Percentiles rank a stretch among this genome's conserved stretches.
Conservation (phyloP, 1,284 basidiomycete genomes). For the Ceratobasidium sp. region DNA sequence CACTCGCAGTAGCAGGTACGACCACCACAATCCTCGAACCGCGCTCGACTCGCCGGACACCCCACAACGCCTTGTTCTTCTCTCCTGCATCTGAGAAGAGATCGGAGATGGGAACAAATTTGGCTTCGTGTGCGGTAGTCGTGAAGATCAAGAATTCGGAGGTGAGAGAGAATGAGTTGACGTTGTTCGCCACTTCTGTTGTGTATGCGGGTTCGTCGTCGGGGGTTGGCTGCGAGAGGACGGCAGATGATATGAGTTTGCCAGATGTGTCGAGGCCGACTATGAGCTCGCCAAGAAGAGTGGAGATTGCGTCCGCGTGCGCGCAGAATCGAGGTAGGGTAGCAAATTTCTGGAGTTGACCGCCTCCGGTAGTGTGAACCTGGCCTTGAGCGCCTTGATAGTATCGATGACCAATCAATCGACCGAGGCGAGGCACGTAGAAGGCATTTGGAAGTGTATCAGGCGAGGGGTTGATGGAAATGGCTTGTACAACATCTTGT, state of each 20-base stretch:
- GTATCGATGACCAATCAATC: constrained; percentile 14
- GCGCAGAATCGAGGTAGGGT: constrained; percentile 71
- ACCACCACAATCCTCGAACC: constrained; percentile 87
- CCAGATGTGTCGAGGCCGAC: constrained; percentile 75
- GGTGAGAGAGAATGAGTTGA: constrained; percentile 84
- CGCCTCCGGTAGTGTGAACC: not conserved
- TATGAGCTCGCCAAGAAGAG: constrained; percentile 55
- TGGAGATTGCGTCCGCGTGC: constrained; percentile 54
- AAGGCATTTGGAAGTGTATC: not conserved
- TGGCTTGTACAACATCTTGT: constrained; percentile 44
- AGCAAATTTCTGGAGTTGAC: constrained; percentile 50
- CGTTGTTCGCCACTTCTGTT: constrained; percentile 52
- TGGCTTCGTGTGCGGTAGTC: constrained; percentile 82
- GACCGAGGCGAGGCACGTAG: constrained; percentile 19
- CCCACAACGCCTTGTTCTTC: constrained; percentile 60
- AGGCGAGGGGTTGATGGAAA: not conserved
- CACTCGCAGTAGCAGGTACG: constrained; percentile 85
- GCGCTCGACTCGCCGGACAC: constrained; percentile 82
- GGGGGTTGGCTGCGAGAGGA: constrained; percentile 53
- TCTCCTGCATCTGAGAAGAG: constrained; percentile 47
- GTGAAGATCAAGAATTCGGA: constrained; percentile 89
- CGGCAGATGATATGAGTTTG: constrained; percentile 62
- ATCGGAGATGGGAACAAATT: constrained; percentile 71
- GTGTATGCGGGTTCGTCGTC: constrained; percentile 56
- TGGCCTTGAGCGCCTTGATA: constrained; percentile 38